Evolutionary conservation across 2,329 filamentous ascomycete genomes (phyloP).

Genomic region (Phialophora macrospora): DNA sequence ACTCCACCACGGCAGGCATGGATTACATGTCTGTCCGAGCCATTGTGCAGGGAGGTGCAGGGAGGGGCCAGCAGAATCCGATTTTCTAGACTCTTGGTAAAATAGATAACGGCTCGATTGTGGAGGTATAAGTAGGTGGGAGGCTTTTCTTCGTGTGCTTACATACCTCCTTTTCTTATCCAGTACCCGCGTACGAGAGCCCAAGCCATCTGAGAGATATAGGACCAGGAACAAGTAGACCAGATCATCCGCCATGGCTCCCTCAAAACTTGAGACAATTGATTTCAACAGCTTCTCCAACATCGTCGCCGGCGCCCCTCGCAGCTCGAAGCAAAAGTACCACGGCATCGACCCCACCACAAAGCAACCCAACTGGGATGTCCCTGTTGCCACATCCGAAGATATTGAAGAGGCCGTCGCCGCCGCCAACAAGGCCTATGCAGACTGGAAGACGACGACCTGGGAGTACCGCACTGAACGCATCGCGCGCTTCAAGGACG

Average conservation of each 20-base stretch:
- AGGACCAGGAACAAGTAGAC: background rate
- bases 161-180: background rate
- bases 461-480: conserved; percentile 52
- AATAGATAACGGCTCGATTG: background rate
- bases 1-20: background rate
- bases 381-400: conserved; percentile 50
- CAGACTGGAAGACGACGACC: conserved; percentile 54
- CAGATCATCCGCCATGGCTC: conserved; percentile 15
- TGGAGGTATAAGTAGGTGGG: background rate
- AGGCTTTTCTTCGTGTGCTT: background rate
- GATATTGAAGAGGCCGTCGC: conserved; percentile 56
- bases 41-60: background rate
- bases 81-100: background rate
- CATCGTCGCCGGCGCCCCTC: conserved; percentile 52
- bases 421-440: conserved; percentile 54
- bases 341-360: conserved; percentile 54
- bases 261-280: conserved; percentile 28
- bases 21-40: background rate
- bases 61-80: background rate
- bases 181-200: background rate
- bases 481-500: conserved; percentile 49
- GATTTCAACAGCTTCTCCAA: conserved; percentile 49
- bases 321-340: conserved; percentile 44
- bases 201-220: background rate
- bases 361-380: conserved; percentile 52